Evolutionary conservation across 345 rosid genomes (phyloP).

Genomic region (Rhodamnia argentea): DNA sequence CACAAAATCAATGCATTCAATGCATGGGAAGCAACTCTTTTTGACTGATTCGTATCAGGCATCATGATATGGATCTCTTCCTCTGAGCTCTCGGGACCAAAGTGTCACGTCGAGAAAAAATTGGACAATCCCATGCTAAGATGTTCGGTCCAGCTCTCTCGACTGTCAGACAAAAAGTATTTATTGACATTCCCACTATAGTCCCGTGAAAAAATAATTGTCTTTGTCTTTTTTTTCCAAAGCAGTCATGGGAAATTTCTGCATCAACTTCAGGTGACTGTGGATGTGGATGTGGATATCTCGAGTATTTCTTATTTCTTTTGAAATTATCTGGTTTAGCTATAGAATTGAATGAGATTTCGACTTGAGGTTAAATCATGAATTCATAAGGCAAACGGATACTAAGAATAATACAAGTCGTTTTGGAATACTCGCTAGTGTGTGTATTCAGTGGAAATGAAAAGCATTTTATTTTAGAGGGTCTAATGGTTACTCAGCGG

Average conservation of each 20-base stretch:
- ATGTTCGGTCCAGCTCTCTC: neutral
- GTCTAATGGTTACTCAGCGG: neutral
- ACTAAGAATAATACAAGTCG: neutral
- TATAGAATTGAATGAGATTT: neutral
- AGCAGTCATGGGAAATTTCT: neutral
- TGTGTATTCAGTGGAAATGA: neutral
- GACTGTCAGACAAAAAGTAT: neutral
- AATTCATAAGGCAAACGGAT: accelerated
- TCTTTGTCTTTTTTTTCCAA: neutral
- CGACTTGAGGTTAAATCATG: neutral
- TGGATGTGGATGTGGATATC: neutral
- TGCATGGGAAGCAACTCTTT: neutral
- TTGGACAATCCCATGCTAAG: neutral
- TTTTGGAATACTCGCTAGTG: neutral
- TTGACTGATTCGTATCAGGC: neutral
- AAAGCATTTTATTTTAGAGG: neutral
- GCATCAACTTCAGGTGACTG: neutral
- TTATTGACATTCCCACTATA: neutral
- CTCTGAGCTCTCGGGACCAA: neutral
- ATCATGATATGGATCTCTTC: neutral
- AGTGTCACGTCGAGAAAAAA: neutral
- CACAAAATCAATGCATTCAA: neutral
- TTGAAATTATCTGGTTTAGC: neutral
- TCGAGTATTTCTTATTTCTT: neutral
- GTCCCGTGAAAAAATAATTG: neutral